Evolutionary conservation across 352 stramenopile genomes (phyloP).

Genomic region (Peronospora farinosa): DNA sequence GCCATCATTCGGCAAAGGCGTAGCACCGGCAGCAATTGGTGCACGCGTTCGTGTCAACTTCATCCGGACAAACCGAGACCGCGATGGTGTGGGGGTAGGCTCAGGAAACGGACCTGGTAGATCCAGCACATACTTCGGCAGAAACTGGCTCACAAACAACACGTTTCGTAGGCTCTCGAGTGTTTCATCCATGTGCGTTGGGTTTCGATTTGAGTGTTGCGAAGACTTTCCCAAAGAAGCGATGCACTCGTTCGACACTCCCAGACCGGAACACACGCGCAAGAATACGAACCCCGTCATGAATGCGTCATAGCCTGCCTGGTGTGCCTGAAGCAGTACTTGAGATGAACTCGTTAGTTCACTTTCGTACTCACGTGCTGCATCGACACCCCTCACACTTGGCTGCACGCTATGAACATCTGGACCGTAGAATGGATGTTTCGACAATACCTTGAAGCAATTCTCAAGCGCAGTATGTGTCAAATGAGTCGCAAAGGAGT

Average conservation of each 20-base stretch:
- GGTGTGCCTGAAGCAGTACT: conserved; percentile 43
- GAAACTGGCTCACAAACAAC: conserved; percentile 56
- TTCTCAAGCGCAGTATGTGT: conserved; percentile 59
- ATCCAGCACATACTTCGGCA: conserved; percentile 42
- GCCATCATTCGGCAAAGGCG: conserved; percentile 11
- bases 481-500: conserved; percentile 53
- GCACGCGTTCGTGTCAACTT: conserved; percentile 45
- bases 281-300: conserved; percentile 78
- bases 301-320: conserved; percentile 73
- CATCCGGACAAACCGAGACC: conserved; percentile 48
- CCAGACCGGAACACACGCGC: conserved; percentile 51
- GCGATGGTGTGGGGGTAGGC: conserved; percentile 38
- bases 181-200: conserved; percentile 1
- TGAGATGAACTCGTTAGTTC: conserved; percentile 14
- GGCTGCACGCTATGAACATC: conserved; percentile 27
- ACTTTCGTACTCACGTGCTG: conserved; percentile 5
- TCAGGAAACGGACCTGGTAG: conserved; percentile 44
- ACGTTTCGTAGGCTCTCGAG: conserved; percentile 40
- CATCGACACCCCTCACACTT: conserved; percentile 4
- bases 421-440: conserved; percentile 64
- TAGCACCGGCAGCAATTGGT: conserved; percentile 9
- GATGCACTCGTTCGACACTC: conserved; percentile 50
- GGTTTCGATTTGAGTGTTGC: background rate
- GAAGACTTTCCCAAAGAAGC: conserved; percentile 21
- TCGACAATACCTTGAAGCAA: conserved; percentile 50